Conservation (phyloP, 768 basidiomycete species). For the Suillus subaureus region DNA sequence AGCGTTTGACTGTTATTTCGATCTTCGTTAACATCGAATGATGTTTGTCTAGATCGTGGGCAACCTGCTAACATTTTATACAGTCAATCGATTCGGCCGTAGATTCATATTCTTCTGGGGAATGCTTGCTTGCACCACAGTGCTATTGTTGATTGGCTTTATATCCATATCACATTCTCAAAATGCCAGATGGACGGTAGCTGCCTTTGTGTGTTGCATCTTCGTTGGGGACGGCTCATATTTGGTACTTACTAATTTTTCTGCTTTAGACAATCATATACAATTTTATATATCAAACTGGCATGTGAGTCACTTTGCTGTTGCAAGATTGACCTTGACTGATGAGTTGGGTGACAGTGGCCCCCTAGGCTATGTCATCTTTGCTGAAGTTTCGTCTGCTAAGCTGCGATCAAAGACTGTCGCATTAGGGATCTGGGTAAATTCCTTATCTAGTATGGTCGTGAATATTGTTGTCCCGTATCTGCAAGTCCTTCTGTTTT, state of each 20-base stretch:
- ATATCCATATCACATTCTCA: slow-evolving; percentile 24
- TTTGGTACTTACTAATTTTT: not conserved
- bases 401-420: slow-evolving; percentile 34
- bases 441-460: slow-evolving; percentile 28
- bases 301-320: slow-evolving; percentile 22
- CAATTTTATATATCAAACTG: slow-evolving; percentile 30
- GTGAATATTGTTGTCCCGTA: slow-evolving; percentile 30
- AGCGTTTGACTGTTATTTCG: not conserved
- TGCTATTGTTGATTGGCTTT: slow-evolving; percentile 30
- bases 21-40: not conserved
- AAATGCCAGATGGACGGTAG: slow-evolving; percentile 24
- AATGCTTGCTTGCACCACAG: slow-evolving; percentile 24
- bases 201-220: slow-evolving; percentile 22
- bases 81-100: slow-evolving; percentile 26
- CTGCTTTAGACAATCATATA: slow-evolving; percentile 29
- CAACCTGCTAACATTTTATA: slow-evolving; percentile 29
- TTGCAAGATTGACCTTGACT: not conserved
- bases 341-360: slow-evolving; percentile 18
- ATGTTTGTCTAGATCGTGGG: slow-evolving; percentile 21
- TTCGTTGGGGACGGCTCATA: too few relatives aligned
- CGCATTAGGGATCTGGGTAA: slow-evolving; percentile 28
- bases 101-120: slow-evolving; percentile 32
- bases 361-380: slow-evolving; percentile 30
- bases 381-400: slow-evolving; percentile 31
- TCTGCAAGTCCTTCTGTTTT: slow-evolving; percentile 20